A percentile compares a stretch with the other conserved stretches of the same genome.
Conservation (phyloP, 2,329 filamentous ascomycete genomes). For the Dichotomopilus funicola region DNA sequence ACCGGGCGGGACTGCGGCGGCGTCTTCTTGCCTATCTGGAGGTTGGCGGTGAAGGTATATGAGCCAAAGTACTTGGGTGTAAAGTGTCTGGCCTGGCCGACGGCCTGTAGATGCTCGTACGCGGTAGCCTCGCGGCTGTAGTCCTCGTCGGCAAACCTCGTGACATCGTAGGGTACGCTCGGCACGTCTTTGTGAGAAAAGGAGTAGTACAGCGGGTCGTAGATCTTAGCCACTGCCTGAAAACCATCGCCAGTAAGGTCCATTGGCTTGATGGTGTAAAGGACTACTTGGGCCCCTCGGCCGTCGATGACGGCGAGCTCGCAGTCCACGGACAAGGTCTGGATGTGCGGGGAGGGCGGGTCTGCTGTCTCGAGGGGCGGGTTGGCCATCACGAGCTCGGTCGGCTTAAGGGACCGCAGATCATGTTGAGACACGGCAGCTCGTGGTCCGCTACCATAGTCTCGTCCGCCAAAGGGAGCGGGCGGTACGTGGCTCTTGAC, state of each 20-base stretch:
- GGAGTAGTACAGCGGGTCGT: not conserved
- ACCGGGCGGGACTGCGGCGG: not conserved
- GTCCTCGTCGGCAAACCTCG: not conserved
- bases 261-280: not conserved
- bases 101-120: not conserved
- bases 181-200: not conserved
- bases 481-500: not conserved
- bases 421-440: not conserved
- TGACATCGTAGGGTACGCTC: not conserved
- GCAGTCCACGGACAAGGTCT: not conserved
- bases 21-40: not conserved
- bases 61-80: not conserved
- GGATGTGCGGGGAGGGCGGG: not conserved
- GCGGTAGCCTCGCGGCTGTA: not conserved
- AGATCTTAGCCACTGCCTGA: constrained; percentile 1
- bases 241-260: not conserved
- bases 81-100: not conserved
- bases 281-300: not conserved
- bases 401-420: not conserved
- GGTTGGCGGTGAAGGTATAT: not conserved
- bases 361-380: not conserved
- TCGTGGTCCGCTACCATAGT: not conserved
- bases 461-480: not conserved
- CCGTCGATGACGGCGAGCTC: not conserved
- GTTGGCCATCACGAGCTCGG: not conserved